These are phyloP conservation scores for Cicer cuneatum DNA, from an alignment of 306 rosid species.

Conservation along the genomic window DNA sequence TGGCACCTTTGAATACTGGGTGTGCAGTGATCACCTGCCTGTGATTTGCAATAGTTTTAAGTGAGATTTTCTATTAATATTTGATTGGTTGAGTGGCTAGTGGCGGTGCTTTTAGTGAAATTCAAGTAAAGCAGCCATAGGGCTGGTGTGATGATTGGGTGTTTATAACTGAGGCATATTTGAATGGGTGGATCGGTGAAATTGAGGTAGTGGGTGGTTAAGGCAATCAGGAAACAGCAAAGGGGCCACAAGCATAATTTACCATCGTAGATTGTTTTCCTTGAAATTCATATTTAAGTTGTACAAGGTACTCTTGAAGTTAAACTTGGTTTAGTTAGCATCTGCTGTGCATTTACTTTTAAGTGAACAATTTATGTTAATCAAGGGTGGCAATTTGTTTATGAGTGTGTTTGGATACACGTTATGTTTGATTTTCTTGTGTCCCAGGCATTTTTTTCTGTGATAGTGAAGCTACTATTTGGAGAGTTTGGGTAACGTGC, in stretches of 20 bases:
- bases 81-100: slow-evolving; percentile 7
- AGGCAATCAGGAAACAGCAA: not conserved
- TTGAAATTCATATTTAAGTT: not conserved
- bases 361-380: slow-evolving; percentile 33
- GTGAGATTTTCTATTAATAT: not conserved
- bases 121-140: slow-evolving; percentile 1
- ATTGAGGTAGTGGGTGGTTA: not conserved
- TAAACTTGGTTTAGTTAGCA: slow-evolving; percentile 27
- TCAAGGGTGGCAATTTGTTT: not conserved
- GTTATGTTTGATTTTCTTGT: too few species aligned
- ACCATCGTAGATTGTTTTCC: slow-evolving; percentile 13
- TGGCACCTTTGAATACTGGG: slow-evolving; percentile 9
- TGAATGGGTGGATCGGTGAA: slow-evolving; percentile 5
- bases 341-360: slow-evolving; percentile 11
- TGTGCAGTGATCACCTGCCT: not conserved
- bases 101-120: not conserved
- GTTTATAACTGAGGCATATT: slow-evolving; percentile 3
- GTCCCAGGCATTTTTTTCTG: too few species aligned
- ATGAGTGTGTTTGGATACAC: not conserved
- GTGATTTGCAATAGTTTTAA: slow-evolving; percentile 16
- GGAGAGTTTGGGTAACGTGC: too few species aligned
- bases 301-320: slow-evolving; percentile 8
- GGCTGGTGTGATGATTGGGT: slow-evolving; percentile 13
- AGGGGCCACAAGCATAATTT: not conserved
- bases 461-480: too few species aligned